Conservation (phyloP, 768 basidiomycete genomes). For the Lactarius evosmus region DNA sequence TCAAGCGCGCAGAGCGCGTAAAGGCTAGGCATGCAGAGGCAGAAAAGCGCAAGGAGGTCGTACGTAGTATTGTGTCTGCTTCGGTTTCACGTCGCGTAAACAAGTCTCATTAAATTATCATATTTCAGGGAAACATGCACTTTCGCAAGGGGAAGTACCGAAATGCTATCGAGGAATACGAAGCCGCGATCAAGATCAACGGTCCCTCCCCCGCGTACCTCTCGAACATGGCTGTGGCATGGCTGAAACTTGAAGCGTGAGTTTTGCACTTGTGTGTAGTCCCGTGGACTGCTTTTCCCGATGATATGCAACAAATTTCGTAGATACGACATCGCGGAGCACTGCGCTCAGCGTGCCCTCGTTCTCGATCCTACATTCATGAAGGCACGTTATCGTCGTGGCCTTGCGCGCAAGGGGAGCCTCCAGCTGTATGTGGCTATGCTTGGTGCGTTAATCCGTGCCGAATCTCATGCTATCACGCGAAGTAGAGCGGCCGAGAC, state of each 20-base stretch:
- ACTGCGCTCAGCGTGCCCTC: neutral
- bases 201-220: slow-evolving; percentile 40
- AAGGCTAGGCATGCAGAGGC: neutral
- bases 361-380: slow-evolving; percentile 32
- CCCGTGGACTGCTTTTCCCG: too few species aligned
- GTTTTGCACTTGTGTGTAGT: slow-evolving; percentile 6
- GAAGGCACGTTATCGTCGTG: slow-evolving; percentile 39
- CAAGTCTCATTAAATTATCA: neutral
- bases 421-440: slow-evolving; percentile 28
- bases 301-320: neutral
- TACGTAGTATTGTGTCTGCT: neutral
- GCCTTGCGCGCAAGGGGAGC: slow-evolving; percentile 36
- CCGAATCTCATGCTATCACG: too few species aligned
- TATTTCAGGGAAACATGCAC: slow-evolving; percentile 42
- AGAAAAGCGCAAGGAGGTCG: slow-evolving; percentile 8
- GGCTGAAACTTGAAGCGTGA: slow-evolving; percentile 40
- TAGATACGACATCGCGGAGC: slow-evolving; percentile 1
- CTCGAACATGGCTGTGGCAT: slow-evolving; percentile 43
- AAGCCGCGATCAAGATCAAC: slow-evolving; percentile 39
- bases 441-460: slow-evolving; percentile 26
- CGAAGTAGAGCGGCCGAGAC: too few species aligned
- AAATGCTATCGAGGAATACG: slow-evolving; percentile 43
- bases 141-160: slow-evolving; percentile 40
- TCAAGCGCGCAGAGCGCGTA: slow-evolving; percentile 2
- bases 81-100: neutral